phyloP scores from a whole-genome alignment of 306 rosid species.

The Cucurbita ficifolia region DNA sequence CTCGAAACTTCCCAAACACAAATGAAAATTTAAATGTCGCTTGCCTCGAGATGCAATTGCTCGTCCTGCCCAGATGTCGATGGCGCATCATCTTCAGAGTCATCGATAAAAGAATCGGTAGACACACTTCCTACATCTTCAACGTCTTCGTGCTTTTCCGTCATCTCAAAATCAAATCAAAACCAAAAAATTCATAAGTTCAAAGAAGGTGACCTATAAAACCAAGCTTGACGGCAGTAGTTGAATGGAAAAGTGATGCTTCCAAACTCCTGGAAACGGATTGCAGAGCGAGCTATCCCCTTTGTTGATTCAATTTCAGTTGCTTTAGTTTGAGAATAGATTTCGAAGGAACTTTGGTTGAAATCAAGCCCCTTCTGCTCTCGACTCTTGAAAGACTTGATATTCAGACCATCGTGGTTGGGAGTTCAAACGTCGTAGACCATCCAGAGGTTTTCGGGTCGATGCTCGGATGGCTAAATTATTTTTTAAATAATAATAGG shows the following conservation, averaged over 20 bases:
- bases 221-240: not conserved
- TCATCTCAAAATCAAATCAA: constrained; percentile 36
- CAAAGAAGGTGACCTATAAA: not conserved
- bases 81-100: constrained; percentile 49
- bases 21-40: constrained; percentile 3
- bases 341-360: not conserved
- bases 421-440: not conserved
- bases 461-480: not conserved
- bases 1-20: not conserved
- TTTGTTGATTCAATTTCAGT: not conserved
- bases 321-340: not conserved
- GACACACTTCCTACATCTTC: constrained; percentile 48
- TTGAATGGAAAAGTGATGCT: not conserved
- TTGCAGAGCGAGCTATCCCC: not conserved
- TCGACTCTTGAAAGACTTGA: not conserved
- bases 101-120: constrained; percentile 46
- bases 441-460: not conserved
- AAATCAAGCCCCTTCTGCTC: not conserved
- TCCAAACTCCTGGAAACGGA: not conserved
- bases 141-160: constrained; percentile 34
- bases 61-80: constrained; percentile 46
- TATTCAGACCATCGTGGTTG: not conserved
- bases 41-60: constrained; percentile 38
- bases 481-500: no score
- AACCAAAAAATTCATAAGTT: not conserved